Percentiles rank a stretch among this genome's conserved stretches.
phyloP scores from a whole-genome alignment of 1,139 yeast genomes.

The Ogataea hybrid region DNA sequence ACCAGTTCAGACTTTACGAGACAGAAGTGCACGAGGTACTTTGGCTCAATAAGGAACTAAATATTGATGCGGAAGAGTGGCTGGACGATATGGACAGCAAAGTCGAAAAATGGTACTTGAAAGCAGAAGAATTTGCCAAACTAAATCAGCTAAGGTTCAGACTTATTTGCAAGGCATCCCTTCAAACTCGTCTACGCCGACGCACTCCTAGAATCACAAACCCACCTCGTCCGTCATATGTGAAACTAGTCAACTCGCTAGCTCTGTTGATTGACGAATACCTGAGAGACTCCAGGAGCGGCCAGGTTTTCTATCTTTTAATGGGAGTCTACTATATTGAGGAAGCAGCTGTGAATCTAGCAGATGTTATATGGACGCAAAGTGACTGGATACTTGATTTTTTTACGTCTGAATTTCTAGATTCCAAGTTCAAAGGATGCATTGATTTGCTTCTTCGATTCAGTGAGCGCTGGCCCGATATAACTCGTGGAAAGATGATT shows the following conservation, averaged over 20 bases:
- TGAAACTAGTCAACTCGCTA: conserved; percentile 18
- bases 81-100: conserved; percentile 16
- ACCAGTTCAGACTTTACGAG: conserved; percentile 20
- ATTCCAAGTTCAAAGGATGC: conserved; percentile 14
- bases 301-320: conserved; percentile 21
- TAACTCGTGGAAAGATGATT: no score
- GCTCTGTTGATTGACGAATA: conserved; percentile 22
- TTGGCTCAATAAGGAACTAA: conserved; percentile 19
- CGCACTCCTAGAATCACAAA: conserved; percentile 22
- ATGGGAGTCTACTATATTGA: conserved; percentile 22
- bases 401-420: conserved; percentile 15
- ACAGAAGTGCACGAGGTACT: conserved; percentile 22
- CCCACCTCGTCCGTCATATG: conserved; percentile 15
- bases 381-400: conserved; percentile 20
- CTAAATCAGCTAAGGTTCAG: conserved; percentile 23
- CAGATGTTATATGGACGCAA: conserved; percentile 24
- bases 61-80: conserved; percentile 17
- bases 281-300: conserved; percentile 17
- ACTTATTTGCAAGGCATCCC: conserved; percentile 21
- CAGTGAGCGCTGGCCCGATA: conserved; percentile 25
- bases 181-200: conserved; percentile 19
- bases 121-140: conserved; percentile 26
- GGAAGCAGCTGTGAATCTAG: conserved; percentile 19
- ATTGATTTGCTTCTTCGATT: conserved; percentile 15
- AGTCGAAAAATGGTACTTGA: conserved; percentile 20